Evolutionary conservation across 805 yeast genomes (phyloP).

Genomic region (Debaryomyces hansenii): DNA sequence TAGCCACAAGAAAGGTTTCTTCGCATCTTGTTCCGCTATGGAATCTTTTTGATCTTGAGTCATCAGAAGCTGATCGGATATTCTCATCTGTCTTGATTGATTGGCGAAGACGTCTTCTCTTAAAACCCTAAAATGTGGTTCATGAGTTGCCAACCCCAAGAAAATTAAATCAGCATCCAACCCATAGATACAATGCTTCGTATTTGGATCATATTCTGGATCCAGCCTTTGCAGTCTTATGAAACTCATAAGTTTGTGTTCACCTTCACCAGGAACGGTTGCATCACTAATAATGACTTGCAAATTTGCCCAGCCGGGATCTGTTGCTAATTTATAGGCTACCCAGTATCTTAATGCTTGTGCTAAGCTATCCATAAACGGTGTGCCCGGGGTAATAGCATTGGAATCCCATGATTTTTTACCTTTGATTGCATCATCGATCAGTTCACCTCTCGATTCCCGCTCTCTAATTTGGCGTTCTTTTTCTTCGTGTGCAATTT

Average conservation of each 20-base stretch:
- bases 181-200: constrained; percentile 95
- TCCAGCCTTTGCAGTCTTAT: constrained; percentile 87
- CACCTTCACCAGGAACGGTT: constrained; percentile 99
- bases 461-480: constrained; percentile 58
- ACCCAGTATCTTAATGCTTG: constrained; percentile 86
- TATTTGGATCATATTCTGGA: constrained; percentile 86
- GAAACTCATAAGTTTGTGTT: constrained; percentile 96
- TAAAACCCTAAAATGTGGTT: constrained; percentile 90
- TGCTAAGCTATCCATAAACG: constrained; percentile 92
- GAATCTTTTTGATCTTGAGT: constrained; percentile 55
- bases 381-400: constrained; percentile 98
- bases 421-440: constrained; percentile 72
- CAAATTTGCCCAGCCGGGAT: constrained; percentile 90
- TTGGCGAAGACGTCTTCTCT: constrained; percentile 97
- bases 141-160: constrained; percentile 95
- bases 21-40: constrained; percentile 43
- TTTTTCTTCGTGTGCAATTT: constrained; percentile 70
- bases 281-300: constrained; percentile 94
- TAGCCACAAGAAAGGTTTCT: constrained; percentile 91
- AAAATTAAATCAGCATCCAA: constrained; percentile 97
- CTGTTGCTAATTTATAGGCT: constrained; percentile 80
- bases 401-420: constrained; percentile 92
- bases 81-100: constrained; percentile 48
- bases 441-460: constrained; percentile 66
- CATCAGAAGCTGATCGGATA: constrained; percentile 54